Conservation (phyloP, 495 filamentous ascomycete species). For the Aspergillus carlsbadensis region DNA sequence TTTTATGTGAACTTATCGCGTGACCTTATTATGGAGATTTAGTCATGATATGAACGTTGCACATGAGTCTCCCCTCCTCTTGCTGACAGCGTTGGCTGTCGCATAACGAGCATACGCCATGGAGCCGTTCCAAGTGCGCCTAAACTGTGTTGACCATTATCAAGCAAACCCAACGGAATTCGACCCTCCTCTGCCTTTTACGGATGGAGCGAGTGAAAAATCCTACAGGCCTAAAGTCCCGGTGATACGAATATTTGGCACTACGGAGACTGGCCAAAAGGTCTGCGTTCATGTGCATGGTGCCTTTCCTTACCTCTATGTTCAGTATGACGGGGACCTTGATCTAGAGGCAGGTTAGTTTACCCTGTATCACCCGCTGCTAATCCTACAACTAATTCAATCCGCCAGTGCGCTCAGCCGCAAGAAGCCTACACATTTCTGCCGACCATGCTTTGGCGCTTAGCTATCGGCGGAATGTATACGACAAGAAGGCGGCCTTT, state of each 20-base stretch:
- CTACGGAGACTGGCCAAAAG: conserved; percentile 93
- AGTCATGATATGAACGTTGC: conserved; percentile 11
- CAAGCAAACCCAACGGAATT: conserved; percentile 73
- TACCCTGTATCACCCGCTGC: background rate
- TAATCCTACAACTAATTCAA: conserved; percentile 14
- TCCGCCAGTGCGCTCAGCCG: conserved; percentile 65
- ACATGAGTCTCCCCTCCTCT: conserved; percentile 24
- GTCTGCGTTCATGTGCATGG: conserved; percentile 97
- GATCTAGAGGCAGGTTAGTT: conserved; percentile 62
- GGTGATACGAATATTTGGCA: conserved; percentile 86
- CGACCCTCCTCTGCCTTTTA: conserved; percentile 71
- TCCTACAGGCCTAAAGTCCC: conserved; percentile 70
- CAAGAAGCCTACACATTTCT: conserved; percentile 68
- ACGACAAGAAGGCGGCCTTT: conserved; percentile 65
- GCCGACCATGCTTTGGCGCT: conserved; percentile 84
- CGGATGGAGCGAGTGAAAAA: conserved; percentile 49
- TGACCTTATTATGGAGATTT: background rate
- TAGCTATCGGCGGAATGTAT: conserved; percentile 73
- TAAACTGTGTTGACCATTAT: conserved; percentile 96
- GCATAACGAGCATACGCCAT: conserved; percentile 30
- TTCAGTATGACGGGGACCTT: conserved; percentile 78
- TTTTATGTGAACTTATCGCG: background rate
- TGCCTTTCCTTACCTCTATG: conserved; percentile 89
- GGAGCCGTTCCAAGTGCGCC: conserved; percentile 78
- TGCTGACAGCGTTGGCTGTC: conserved; percentile 27